A percentile compares a stretch with the other conserved stretches of the same genome.
phyloP scores from a whole-genome alignment of 31 red algal species.

The Odonthalia washingtoniensis region DNA sequence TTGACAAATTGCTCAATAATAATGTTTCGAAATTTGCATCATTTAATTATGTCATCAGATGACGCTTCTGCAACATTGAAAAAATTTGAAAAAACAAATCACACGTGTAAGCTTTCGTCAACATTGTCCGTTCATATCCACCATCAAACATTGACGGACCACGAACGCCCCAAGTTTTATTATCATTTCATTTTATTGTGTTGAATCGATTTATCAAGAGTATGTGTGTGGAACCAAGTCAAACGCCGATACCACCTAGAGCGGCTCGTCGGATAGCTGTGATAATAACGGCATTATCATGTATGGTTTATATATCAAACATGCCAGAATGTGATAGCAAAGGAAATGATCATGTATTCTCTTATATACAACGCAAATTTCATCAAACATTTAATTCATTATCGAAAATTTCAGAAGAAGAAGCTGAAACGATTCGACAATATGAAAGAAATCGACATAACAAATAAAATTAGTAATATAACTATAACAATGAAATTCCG shows the following conservation, averaged over 20 bases:
- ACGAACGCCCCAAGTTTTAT: too few relatives aligned
- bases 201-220: too few relatives aligned
- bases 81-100: too few relatives aligned
- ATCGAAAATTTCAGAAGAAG: background rate
- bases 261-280: background rate
- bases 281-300: background rate
- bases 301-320: background rate
- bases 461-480: background rate
- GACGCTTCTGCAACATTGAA: too few relatives aligned
- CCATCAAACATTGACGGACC: too few relatives aligned
- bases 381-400: background rate
- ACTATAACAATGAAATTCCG: background rate
- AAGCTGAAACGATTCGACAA: background rate
- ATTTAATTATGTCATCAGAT: too few relatives aligned
- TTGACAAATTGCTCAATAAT: too few relatives aligned
- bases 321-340: background rate
- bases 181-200: too few relatives aligned
- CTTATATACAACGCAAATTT: background rate
- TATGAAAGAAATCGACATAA: background rate
- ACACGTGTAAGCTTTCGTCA: too few relatives aligned
- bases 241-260: background rate
- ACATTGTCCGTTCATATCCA: too few relatives aligned
- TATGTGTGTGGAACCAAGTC: background rate
- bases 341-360: background rate
- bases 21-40: too few relatives aligned